These are phyloP conservation scores for Baorangia bicolor DNA, from an alignment of 768 basidiomycete species.

Conservation along the genomic window DNA sequence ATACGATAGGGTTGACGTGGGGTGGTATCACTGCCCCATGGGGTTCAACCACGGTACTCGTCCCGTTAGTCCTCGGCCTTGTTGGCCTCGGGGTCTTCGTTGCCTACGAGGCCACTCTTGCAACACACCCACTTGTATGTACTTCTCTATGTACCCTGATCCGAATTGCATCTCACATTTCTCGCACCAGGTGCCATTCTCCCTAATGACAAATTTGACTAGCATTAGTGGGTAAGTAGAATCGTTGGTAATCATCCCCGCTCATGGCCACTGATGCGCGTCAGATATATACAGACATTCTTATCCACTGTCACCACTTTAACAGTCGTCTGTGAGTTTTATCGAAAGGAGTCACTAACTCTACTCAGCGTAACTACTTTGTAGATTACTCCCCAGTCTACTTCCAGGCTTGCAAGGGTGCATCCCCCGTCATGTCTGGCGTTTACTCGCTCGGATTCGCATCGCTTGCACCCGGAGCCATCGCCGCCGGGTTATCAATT, in stretches of 20 bases:
- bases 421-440: constrained; percentile 35
- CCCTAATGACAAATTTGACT: constrained; percentile 29
- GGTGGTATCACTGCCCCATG: constrained; percentile 46
- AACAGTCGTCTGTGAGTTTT: constrained; percentile 22
- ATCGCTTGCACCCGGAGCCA: constrained; percentile 28
- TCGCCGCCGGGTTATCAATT: constrained; percentile 35
- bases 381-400: constrained; percentile 43
- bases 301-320: constrained; percentile 15
- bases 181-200: constrained; percentile 9
- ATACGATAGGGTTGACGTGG: constrained; percentile 47
- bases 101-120: constrained; percentile 36
- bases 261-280: neutral
- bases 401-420: constrained; percentile 42
- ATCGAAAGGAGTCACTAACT: neutral
- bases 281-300: constrained; percentile 30
- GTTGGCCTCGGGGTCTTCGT: constrained; percentile 39
- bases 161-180: neutral
- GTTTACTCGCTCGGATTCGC: constrained; percentile 18
- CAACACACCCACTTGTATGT: constrained; percentile 33
- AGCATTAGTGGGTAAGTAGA: constrained; percentile 26
- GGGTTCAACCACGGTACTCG: constrained; percentile 39
- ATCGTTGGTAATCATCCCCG: neutral
- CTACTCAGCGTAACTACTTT: neutral
- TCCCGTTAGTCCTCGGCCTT: constrained; percentile 44
- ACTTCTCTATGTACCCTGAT: too few species aligned